A percentile compares a stretch with the other conserved stretches of the same genome.
These are phyloP conservation scores for Phlyctochytrium planicorne DNA, from an alignment of 192 early-diverging fungal genomes.

Conservation along the genomic window DNA sequence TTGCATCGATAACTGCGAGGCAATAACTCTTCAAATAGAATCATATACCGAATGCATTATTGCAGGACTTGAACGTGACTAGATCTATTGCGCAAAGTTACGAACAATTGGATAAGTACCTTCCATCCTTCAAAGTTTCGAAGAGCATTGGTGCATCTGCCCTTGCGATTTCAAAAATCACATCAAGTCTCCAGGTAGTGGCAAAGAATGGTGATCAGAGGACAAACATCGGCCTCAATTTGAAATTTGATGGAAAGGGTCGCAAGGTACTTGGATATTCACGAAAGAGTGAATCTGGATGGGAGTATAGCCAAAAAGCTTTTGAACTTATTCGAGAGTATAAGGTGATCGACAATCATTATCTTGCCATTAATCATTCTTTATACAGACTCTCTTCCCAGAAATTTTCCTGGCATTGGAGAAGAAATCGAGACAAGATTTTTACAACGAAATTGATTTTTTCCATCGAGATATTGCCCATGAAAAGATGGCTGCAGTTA, in stretches of 20 bases:
- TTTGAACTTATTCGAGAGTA: conserved; percentile 73
- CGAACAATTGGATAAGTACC: conserved; percentile 47
- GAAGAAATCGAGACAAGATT: conserved; percentile 39
- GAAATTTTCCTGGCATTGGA: conserved; percentile 51
- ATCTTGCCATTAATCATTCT: not conserved
- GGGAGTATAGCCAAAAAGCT: conserved; percentile 86
- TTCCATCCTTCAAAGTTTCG: conserved; percentile 65
- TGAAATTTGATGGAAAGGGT: conserved; percentile 87
- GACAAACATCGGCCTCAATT: conserved; percentile 77
- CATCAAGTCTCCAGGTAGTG: conserved; percentile 75
- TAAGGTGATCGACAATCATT: conserved; percentile 42
- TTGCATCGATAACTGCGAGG: not conserved
- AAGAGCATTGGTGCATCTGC: conserved; percentile 63
- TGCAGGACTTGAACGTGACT: conserved; percentile 26
- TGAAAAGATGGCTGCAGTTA: conserved; percentile 53
- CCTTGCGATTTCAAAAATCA: conserved; percentile 78
- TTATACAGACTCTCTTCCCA: conserved; percentile 46
- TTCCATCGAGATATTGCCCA: conserved; percentile 46
- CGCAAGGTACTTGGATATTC: conserved; percentile 89
- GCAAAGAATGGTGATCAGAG: conserved; percentile 54
- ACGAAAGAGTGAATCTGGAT: conserved; percentile 68
- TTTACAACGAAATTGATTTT: conserved; percentile 63
- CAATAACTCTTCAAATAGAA: conserved; percentile 13
- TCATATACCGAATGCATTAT: conserved; percentile 17
- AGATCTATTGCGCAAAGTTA: conserved; percentile 31